These are phyloP conservation scores for Metarhizium guizhouense DNA, from an alignment of 2,329 filamentous ascomycete genomes.

Conservation along the genomic window DNA sequence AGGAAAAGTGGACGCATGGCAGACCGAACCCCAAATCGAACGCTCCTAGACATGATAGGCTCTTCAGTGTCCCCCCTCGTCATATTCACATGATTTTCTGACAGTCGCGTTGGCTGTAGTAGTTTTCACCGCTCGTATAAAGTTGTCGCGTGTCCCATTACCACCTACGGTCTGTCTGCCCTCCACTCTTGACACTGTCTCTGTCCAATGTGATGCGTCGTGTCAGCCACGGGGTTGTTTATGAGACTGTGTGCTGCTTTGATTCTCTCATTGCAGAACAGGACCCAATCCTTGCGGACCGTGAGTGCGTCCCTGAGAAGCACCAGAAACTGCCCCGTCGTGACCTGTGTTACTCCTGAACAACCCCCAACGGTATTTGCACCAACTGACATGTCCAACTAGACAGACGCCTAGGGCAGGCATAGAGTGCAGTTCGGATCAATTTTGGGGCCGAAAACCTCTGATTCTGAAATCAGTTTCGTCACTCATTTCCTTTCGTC, in stretches of 20 bases:
- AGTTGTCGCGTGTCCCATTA: not conserved
- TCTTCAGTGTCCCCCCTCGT: not conserved
- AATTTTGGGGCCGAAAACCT: not conserved
- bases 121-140: not conserved
- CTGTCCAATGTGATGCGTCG: not conserved
- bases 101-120: not conserved
- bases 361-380: not conserved
- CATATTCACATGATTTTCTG: not conserved
- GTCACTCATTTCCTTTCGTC: not conserved
- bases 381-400: not conserved
- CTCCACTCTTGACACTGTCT: not conserved
- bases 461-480: not conserved
- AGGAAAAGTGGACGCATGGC: not conserved
- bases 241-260: not conserved
- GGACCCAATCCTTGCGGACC: not conserved
- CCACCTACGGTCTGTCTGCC: not conserved
- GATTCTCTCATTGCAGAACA: not conserved
- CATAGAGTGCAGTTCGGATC: not conserved
- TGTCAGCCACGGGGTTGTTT: not conserved
- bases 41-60: not conserved
- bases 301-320: not conserved
- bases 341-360: not conserved
- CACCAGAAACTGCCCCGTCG: not conserved
- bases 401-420: not conserved
- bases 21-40: not conserved